Evolutionary conservation across 1,284 basidiomycete genomes (phyloP), one percentile per base, ranked within the genome.

Genomic region (Trametes versicolor): DNA sequence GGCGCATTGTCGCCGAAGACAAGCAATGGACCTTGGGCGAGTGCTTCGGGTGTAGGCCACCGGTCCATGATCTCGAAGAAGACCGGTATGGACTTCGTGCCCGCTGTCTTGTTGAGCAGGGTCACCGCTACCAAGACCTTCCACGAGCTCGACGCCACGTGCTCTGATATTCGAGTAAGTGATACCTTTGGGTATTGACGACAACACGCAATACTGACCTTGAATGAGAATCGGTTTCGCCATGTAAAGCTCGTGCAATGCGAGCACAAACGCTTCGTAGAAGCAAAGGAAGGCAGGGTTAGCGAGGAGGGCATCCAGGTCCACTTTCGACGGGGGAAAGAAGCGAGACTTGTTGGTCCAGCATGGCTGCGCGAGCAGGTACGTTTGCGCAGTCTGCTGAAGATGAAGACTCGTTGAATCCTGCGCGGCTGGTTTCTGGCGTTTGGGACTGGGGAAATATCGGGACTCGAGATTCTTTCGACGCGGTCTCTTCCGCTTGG

Each of bases 61-160:
- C 71, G 78, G 7, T 74, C 67, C 6, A 88, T 71, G 36, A 91
- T 75, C 21, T 78, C 72, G 80, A 83, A 85, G 71, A 91, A 89
- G 7, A 84, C 75, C 3, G 86, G 86, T 29, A 88, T 79, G 12
- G 86, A 82, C 27, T 79, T 69, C 68, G 76, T 82, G n/a, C 83
- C 85, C 0, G 80, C 72, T 0, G 87, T 87, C 73, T 86, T 86
- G 71, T 88, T 88, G 12, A 88, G 78, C 6, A 88, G 76, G 29
- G 80, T 86, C 19, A 83, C 82, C 0, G 83, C 85, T 15, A 88
- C 76, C 15, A 88, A 74, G 9, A 88, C 70, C 67, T 83, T 87
- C 85, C 85, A 88, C 15, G 85, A 83, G 68, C 86, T 80, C 45
- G 81, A 66, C 0, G 82, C 78, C 13, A 88, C 75, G 32, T 72